phyloP scores from a whole-genome alignment of 768 basidiomycete genomes.

The Pleurotus pulmonarius region DNA sequence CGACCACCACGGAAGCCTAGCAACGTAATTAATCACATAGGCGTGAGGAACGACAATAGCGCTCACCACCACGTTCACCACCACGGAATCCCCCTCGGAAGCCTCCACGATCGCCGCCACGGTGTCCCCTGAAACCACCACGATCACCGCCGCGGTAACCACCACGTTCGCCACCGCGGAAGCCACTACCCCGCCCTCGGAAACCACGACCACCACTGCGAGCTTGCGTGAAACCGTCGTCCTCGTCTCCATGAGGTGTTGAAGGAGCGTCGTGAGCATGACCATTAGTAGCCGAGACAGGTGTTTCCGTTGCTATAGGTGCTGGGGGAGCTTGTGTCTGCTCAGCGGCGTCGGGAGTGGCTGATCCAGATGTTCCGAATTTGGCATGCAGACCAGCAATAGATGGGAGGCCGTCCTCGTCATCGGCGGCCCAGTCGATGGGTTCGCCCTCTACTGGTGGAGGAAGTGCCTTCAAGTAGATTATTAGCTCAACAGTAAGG shows the following conservation, averaged over 20 bases:
- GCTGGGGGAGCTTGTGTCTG: constrained; percentile 23
- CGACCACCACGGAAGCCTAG: constrained; percentile 30
- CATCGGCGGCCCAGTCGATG: constrained; percentile 82
- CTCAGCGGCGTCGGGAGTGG: constrained; percentile 49
- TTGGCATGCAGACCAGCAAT: constrained; percentile 73
- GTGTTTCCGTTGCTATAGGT: constrained; percentile 18
- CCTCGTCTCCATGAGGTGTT: constrained; percentile 32
- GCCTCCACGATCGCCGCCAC: constrained; percentile 30
- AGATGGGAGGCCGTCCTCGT: constrained; percentile 75
- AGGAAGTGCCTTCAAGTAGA: constrained; percentile 7
- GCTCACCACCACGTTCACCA: constrained; percentile 19
- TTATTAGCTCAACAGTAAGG: too few species aligned
- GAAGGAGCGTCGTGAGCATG: constrained; percentile 17
- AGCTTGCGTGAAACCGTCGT: constrained; percentile 60
- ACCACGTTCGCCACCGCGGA: constrained; percentile 24
- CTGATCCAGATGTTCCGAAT: constrained; percentile 71
- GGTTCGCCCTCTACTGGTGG: constrained; percentile 26
- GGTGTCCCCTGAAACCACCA: constrained; percentile 35
- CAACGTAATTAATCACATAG: constrained; percentile 2
- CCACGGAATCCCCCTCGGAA: constrained; percentile 33
- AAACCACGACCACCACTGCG: constrained; percentile 45
- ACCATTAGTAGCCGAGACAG: constrained; percentile 25
- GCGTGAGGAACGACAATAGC: not conserved
- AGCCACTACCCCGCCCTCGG: constrained; percentile 22
- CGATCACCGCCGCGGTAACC: constrained; percentile 31